Evolutionary conservation across 2,329 filamentous ascomycete genomes (phyloP), one percentile per base, ranked within the genome.

Genomic region (Tolypocladium inflatum): DNA sequence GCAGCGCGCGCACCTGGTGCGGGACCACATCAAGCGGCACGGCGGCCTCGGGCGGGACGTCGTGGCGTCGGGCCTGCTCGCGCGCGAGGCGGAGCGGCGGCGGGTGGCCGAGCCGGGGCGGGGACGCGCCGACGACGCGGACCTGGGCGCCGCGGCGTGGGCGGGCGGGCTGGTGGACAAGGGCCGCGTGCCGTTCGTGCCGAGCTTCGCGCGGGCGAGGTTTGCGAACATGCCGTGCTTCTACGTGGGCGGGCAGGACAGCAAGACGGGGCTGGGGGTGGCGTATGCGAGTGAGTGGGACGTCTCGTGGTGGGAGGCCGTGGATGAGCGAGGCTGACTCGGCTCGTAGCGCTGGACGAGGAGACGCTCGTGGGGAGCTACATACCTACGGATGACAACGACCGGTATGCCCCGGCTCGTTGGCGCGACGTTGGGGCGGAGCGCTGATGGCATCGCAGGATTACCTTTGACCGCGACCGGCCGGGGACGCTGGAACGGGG

Each of bases 201-300:
- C 68, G 35, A 66, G 66, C 37, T 66, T 66, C 55, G 65, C 63
- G 62, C 61, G 64, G 51, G 41, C 60, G 42, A 64, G 66, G 51
- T 63, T 62, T 38, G 66, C 67, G 2, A 75, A 75, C 26, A 68
- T 79, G 61, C 65, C 68, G 23, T 73, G 71, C 41, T 71, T 80
- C 55, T 74, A 73, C 59, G 68, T 81, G 8, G 67, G 67, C 10
- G 71, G 69, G 0, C 67, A 71, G 21, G 77, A 78, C 37, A 58
- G 64, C 4, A 71, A 69, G 60, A 74, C 71, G 0, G 74, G 74
- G 0, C 55, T 77, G 10, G 78, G 76, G 30, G 69, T 74, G 33
- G 72, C 70, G 1, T 80, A 77, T 69, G 72, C 72, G 3, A 72
- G 78, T 80, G 59, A 68, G 78, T 74, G 10, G 37, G n/a, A n/a